Base-by-base conservation (phyloP, 495 filamentous ascomycete species). In the Tirmania nivea region DNA sequence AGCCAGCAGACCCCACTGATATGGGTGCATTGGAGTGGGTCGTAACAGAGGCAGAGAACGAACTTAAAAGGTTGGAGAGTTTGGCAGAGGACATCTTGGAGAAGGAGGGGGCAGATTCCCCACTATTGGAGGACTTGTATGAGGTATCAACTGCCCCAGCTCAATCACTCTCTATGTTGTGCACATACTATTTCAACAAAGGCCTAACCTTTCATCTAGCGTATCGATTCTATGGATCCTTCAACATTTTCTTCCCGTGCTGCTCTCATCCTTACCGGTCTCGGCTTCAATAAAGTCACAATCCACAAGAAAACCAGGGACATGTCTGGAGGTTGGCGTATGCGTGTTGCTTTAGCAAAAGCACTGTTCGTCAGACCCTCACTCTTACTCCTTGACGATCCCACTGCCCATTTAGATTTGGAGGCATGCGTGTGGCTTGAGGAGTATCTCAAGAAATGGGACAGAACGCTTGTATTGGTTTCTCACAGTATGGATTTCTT, bases 311-410 rank as follows among this genome's bases (percentile, higher is more conserved):
- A 85, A 76, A 99, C 90, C 57, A 99, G 94, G 78, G 90, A 99
- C 64, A 99, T 99, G 90, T 99, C 90, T 59, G 90, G 90, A 81
- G 90, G 90, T 57, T 99, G 90, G 90, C 78, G 92, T 72, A 99
- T 99, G 90, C 84, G 90, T 76, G 90, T 99, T 34, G 90, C 90
- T 35, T 78, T 99, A 42, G 90, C 75, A 62, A 99, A 96, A 75
- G 92, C 90, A 34, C 80, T 99, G 49, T 99, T 99, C 74, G 89
- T 99, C 68, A 92, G 89, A 76, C 90, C 90, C 20, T 88, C 86
- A 8, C 74, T 99, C 37, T 78, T 99, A 16, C 76, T 99, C 49
- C 86, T 99, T 57, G 90, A 99, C 67, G 90, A 99, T 73, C 90
- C 90, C 16, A 99, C 90, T 34, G 90, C 90, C 59, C 90, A 99